Percentiles rank a stretch among this genome's conserved stretches.
Evolutionary conservation across 2,329 filamentous ascomycete genomes (phyloP).

Genomic region (Stemphylium lycopersici): DNA sequence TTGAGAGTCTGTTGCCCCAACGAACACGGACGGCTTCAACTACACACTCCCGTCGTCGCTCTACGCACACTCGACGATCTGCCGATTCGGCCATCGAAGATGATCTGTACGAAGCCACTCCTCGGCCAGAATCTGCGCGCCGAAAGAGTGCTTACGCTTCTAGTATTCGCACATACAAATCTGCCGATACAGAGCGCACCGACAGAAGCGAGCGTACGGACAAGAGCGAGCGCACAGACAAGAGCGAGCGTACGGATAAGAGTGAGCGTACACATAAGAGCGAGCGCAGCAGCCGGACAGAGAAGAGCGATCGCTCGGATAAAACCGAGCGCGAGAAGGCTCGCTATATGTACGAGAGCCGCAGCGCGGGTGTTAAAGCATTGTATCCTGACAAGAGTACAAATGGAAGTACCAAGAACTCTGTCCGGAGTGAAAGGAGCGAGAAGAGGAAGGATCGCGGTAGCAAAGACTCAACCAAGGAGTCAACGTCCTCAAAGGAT

Average conservation of each 20-base stretch:
- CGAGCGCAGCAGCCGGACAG: conserved; percentile 15
- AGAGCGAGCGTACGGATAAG: conserved; percentile 21
- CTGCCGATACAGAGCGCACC: conserved; percentile 27
- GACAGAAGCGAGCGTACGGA: conserved; percentile 26
- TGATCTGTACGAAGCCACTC: conserved; percentile 29
- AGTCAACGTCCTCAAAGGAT: conserved; percentile 15
- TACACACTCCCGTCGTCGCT: conserved; percentile 37
- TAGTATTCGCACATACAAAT: conserved; percentile 29
- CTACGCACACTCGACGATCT: conserved; percentile 36
- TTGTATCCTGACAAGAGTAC: conserved; percentile 41
- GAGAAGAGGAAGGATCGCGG: conserved; percentile 25
- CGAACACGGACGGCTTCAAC: conserved; percentile 28
- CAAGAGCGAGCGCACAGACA: conserved; percentile 26
- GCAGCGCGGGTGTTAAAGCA: conserved; percentile 48
- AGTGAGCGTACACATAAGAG: conserved; percentile 18
- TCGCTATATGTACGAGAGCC: conserved; percentile 43
- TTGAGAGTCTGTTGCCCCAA: conserved; percentile 39
- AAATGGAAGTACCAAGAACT: conserved; percentile 24
- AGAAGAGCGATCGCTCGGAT: conserved; percentile 27
- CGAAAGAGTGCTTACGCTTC: conserved; percentile 42
- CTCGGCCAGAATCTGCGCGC: conserved; percentile 27
- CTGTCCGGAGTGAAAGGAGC: conserved; percentile 23
- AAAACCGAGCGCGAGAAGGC: conserved; percentile 32
- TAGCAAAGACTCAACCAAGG: conserved; percentile 25
- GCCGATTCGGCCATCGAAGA: conserved; percentile 24